These are phyloP conservation scores for Clarireedia paspali DNA, from an alignment of 2,329 filamentous ascomycete genomes.

Conservation along the genomic window DNA sequence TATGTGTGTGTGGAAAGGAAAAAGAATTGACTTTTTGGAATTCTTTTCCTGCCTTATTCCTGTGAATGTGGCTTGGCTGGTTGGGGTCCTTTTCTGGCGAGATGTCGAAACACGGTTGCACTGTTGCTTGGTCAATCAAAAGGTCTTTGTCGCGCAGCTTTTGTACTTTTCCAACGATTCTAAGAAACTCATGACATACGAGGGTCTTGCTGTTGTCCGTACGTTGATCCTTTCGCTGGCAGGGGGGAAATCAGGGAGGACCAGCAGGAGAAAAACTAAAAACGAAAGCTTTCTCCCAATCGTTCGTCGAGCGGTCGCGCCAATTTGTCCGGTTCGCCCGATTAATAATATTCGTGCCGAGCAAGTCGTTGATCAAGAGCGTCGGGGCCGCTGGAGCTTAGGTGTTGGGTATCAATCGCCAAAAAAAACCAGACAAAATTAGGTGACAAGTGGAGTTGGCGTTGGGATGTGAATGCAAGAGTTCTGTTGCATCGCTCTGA, in stretches of 20 bases:
- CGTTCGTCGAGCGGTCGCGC: not conserved
- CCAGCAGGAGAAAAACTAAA: too few relatives aligned
- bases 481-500: constrained; percentile 1
- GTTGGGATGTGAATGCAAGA: constrained; percentile 5
- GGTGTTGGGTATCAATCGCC: constrained; percentile 8
- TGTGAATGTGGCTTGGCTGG: not conserved
- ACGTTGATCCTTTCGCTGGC: not conserved
- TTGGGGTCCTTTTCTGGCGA: not conserved
- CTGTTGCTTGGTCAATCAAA: constrained; percentile 1
- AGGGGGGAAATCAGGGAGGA: not conserved
- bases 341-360: not conserved
- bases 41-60: not conserved
- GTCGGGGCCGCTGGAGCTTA: not conserved
- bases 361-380: not conserved
- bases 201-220: constrained; percentile 1
- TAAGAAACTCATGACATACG: not conserved
- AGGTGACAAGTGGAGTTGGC: constrained; percentile 5
- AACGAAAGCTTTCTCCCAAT: not conserved
- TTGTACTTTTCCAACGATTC: constrained; percentile 1
- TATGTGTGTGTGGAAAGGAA: not conserved
- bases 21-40: not conserved
- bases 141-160: not conserved
- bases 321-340: not conserved
- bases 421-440: not conserved
- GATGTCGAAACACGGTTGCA: not conserved